Conservation (phyloP, 306 rosid species). For the Purshia tridentata region DNA sequence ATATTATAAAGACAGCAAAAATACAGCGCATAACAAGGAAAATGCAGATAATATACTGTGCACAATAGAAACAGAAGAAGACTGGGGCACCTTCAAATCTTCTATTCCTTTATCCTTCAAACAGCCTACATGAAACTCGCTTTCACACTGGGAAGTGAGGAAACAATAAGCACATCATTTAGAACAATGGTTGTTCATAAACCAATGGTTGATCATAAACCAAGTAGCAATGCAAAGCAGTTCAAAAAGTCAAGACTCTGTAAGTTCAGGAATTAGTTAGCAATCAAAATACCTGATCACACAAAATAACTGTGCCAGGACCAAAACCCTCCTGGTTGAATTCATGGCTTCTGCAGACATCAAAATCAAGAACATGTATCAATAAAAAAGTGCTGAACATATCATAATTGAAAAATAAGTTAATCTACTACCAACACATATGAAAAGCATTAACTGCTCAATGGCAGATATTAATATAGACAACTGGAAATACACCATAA, state of each 20-base stretch:
- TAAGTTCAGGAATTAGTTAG: not conserved
- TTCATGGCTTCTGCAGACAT: slow-evolving; percentile 51
- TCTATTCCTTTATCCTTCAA: slow-evolving; percentile 61
- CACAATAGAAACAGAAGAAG: not conserved
- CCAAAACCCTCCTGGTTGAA: slow-evolving; percentile 58
- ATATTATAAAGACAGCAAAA: not conserved
- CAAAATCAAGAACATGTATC: slow-evolving; percentile 17
- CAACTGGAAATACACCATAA: not conserved
- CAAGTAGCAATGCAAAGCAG: not conserved
- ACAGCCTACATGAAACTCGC: slow-evolving; percentile 78
- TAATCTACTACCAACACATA: not conserved
- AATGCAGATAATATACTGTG: not conserved
- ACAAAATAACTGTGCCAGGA: slow-evolving; percentile 66
- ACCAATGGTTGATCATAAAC: not conserved
- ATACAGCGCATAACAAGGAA: not conserved
- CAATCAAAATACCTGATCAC: slow-evolving; percentile 69
- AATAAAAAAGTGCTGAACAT: not conserved
- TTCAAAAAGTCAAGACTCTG: slow-evolving; percentile 14
- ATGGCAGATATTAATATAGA: not conserved
- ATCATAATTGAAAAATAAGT: not conserved
- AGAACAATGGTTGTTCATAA: not conserved
- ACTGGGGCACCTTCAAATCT: slow-evolving; percentile 50
- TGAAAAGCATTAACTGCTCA: not conserved
- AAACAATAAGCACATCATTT: not conserved
- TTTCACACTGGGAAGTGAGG: slow-evolving; percentile 60